Evolutionary conservation across 345 rosid species (phyloP), one percentile per base, ranked within the genome.

Genomic region (Ricinus communis): DNA sequence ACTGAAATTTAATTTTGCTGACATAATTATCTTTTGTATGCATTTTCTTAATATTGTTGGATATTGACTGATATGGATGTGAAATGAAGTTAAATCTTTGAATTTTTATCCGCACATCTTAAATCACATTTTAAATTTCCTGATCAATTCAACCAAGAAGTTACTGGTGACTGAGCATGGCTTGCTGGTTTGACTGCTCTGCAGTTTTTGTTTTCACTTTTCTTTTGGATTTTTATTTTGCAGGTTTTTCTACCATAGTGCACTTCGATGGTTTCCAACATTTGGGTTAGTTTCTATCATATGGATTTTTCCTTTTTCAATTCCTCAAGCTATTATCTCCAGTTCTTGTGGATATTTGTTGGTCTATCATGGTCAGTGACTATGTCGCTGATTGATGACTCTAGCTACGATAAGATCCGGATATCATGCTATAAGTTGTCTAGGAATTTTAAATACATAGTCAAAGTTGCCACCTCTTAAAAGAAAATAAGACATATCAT

Each of bases 221-320:
- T 55, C 30, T 45, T 55, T 74, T 45, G 5, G 27, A 66, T 57
- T 55, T 76, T 40, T 25, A 21, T 64, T 68, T 79, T 75, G 70
- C 87, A 94, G 96, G 83, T 94, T 94, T 79, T 94, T 94, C 85
- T 94, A 91, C 82, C 97, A 94, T 54, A 90, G 98, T 75, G 95
- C 94, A 64, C 90, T 94, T 74, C 80, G 51, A 65, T 94, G 95
- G 95, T 94, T 94, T 78, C 96, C 95, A 52, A 73, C 81, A 66
- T 88, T 67, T 28, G 96, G 97, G 97, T 88, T 69, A 85, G 98
- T 82, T 56, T 68, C 64, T 69, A 30, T 73, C 45, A 40, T 28
- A 13, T 60, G 43, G n/a, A 40, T 5, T 55, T 68, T 57, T 41
- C 51, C n/a, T n/a, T n/a, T n/a, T 71, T 30, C 49, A 56, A 12